Conservation (phyloP, 1,284 basidiomycete genomes). For the Boletus mariae region DNA sequence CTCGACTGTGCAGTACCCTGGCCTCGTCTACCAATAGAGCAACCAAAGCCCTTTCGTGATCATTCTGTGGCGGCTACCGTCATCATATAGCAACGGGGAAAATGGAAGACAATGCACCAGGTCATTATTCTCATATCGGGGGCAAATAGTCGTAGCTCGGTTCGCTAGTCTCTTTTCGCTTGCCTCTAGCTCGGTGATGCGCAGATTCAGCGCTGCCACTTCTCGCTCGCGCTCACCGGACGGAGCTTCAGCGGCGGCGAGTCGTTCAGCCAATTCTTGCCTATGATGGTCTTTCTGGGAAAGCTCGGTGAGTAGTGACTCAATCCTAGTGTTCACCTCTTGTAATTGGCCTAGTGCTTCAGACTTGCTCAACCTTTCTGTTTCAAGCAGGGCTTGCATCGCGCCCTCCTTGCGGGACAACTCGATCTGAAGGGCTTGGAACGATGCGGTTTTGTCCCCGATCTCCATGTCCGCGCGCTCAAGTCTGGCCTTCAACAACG, state of each 20-base stretch:
- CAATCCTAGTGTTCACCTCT: slow-evolving; percentile 19
- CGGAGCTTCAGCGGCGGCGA: slow-evolving; percentile 21
- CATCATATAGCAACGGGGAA: slow-evolving; percentile 5
- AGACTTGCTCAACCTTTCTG: slow-evolving; percentile 19
- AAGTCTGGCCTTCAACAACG: slow-evolving; percentile 13
- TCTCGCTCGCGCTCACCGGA: slow-evolving; percentile 24
- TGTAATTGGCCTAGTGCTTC: slow-evolving; percentile 20
- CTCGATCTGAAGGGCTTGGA: slow-evolving; percentile 23
- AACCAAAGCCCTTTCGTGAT: slow-evolving; percentile 46
- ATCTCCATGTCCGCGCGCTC: slow-evolving; percentile 13
- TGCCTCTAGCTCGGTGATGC: slow-evolving; percentile 30
- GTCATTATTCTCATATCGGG: slow-evolving; percentile 39
- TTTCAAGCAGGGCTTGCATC: slow-evolving; percentile 22
- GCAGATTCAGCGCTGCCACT: slow-evolving; percentile 22
- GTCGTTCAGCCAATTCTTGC: slow-evolving; percentile 23
- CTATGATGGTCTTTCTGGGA: slow-evolving; percentile 17
- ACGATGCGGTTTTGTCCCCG: slow-evolving; percentile 11
- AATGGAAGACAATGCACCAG: slow-evolving; percentile 36
- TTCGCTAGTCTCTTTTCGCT: slow-evolving; percentile 26
- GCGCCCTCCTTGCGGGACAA: slow-evolving; percentile 28
- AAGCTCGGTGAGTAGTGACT: slow-evolving; percentile 26
- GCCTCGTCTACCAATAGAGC: slow-evolving; percentile 40
- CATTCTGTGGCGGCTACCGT: slow-evolving; percentile 34
- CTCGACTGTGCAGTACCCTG: slow-evolving; percentile 45
- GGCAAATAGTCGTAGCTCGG: slow-evolving; percentile 29